phyloP scores from a whole-genome alignment of 2,329 filamentous ascomycete genomes.

The Penicillium frequentans region DNA sequence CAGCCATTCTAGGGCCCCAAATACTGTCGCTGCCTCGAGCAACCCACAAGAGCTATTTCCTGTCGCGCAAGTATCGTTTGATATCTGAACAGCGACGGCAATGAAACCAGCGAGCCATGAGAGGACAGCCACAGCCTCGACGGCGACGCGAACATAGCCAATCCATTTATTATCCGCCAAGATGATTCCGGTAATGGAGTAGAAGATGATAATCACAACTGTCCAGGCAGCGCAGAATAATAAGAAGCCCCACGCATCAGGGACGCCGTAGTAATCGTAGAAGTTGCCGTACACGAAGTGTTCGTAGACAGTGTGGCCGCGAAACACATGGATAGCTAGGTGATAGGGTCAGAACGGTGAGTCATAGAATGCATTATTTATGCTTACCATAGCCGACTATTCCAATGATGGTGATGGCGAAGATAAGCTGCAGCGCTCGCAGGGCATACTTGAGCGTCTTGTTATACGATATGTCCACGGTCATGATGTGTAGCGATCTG shows the following conservation, averaged over 20 bases:
- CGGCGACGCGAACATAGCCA: constrained; percentile 2
- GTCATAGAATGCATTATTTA: constrained; percentile 1
- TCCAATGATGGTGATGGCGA: constrained; percentile 8
- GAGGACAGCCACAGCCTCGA: constrained; percentile 6
- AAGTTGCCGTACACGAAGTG: background rate
- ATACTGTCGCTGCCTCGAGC: background rate
- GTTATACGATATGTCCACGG: background rate
- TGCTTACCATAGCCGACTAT: constrained; percentile 8
- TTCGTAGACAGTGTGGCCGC: constrained; percentile 7
- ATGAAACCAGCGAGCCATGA: constrained; percentile 12
- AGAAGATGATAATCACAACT: constrained; percentile 2
- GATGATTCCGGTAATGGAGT: background rate
- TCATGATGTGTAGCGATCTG: background rate
- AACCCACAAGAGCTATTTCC: background rate
- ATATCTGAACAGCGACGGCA: constrained; percentile 5
- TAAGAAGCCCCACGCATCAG: constrained; percentile 9
- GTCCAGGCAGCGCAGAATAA: constrained; percentile 10
- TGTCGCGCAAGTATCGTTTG: background rate
- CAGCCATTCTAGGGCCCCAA: background rate
- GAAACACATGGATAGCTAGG: constrained; percentile 9
- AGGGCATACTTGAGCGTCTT: background rate
- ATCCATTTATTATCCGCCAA: background rate
- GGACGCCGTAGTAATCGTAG: constrained; percentile 3
- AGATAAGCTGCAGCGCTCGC: constrained; percentile 3
- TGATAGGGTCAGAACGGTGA: constrained; percentile 1